Conservation (phyloP, 805 yeast genomes). For the Candida michaelii region DNA sequence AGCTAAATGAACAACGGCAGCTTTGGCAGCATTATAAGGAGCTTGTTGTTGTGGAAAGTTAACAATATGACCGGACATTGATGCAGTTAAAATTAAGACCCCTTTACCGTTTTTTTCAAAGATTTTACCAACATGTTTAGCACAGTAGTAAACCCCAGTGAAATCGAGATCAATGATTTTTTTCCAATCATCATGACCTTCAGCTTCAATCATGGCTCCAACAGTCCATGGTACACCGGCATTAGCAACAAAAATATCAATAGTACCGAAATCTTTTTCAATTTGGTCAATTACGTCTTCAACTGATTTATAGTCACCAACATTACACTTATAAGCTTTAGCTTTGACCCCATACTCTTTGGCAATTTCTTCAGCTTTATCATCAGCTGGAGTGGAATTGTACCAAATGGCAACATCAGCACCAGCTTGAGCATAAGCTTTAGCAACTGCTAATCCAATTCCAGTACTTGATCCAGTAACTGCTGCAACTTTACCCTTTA, state of each 20-base stretch:
- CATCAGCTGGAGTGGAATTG: slow-evolving; percentile 55
- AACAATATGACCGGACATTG: slow-evolving; percentile 49
- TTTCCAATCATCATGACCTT: slow-evolving; percentile 34
- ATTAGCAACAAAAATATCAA: slow-evolving; percentile 84
- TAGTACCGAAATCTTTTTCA: slow-evolving; percentile 68
- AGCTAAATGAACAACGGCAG: slow-evolving; percentile 43
- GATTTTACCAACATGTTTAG: slow-evolving; percentile 41
- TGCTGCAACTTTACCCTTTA: slow-evolving; percentile 80
- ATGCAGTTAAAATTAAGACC: slow-evolving; percentile 45
- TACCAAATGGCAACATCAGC: slow-evolving; percentile 65
- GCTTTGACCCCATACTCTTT: slow-evolving; percentile 58
- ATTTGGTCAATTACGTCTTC: slow-evolving; percentile 49
- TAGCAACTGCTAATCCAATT: slow-evolving; percentile 79
- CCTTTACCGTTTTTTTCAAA: slow-evolving; percentile 41
- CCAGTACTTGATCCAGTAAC: slow-evolving; percentile 87
- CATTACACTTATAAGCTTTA: slow-evolving; percentile 64
- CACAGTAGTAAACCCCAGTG: slow-evolving; percentile 44
- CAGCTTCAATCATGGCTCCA: slow-evolving; percentile 48
- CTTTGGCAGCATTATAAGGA: slow-evolving; percentile 49
- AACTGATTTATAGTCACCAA: slow-evolving; percentile 51
- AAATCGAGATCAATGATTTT: slow-evolving; percentile 40
- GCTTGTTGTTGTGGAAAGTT: slow-evolving; percentile 47
- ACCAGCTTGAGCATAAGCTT: slow-evolving; percentile 83
- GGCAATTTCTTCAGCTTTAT: slow-evolving; percentile 55
- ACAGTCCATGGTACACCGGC: slow-evolving; percentile 86